These are phyloP conservation scores for Fusarium sarcochroum DNA, from an alignment of 2,329 filamentous ascomycete species.

Conservation along the genomic window DNA sequence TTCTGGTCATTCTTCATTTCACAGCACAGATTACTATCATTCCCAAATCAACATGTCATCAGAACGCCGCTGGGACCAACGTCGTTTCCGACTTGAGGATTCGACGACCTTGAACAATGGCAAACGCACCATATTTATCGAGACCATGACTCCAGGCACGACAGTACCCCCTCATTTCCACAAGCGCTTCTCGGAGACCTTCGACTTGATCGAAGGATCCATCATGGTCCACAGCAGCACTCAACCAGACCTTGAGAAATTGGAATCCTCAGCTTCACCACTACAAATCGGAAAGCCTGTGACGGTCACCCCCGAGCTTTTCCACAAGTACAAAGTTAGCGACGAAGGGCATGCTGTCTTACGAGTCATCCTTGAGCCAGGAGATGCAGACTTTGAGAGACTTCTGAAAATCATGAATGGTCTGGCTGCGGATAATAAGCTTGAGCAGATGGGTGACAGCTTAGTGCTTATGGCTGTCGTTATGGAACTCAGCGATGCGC, in stretches of 20 bases:
- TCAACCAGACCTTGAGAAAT: not conserved
- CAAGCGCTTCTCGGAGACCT: constrained; percentile 3
- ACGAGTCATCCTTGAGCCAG: constrained; percentile 2
- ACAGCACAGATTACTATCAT: too few species aligned
- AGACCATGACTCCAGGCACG: constrained; percentile 14
- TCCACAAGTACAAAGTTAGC: constrained; percentile 6
- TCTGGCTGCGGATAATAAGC: not conserved
- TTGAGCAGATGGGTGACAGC: constrained; percentile 5
- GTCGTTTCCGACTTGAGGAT: constrained; percentile 13
- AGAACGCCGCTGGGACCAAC: constrained; percentile 20
- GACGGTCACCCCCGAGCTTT: not conserved
- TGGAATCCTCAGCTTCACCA: not conserved
- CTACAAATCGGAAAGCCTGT: not conserved
- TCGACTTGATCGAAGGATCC: not conserved
- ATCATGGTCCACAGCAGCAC: not conserved
- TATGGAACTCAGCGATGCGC: constrained; percentile 13
- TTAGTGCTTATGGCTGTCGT: constrained; percentile 12
- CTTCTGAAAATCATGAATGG: constrained; percentile 12
- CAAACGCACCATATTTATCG: constrained; percentile 11
- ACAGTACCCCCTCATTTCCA: constrained; percentile 8
- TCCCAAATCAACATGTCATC: not conserved
- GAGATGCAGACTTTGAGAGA: not conserved
- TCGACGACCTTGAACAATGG: constrained; percentile 8
- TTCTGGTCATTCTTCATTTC: too few species aligned
- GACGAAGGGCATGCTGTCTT: not conserved